Percentiles rank a stretch among this genome's conserved stretches.
Conservation (phyloP, 2,329 filamentous ascomycete genomes). For the Coleophoma crateriformis region DNA sequence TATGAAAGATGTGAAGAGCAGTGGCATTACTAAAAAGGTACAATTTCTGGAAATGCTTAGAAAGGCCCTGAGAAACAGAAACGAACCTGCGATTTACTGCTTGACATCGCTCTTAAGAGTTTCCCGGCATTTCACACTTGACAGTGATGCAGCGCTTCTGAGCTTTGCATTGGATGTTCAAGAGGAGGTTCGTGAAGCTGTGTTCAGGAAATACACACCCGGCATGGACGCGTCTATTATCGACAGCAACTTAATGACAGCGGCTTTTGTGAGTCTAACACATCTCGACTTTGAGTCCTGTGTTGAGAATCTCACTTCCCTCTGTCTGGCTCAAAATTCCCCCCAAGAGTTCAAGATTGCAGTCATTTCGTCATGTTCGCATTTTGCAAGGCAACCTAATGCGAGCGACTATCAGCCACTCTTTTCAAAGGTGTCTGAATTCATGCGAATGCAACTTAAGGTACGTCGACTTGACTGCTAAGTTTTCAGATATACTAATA, state of each 20-base stretch:
- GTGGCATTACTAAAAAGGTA: conserved; percentile 59
- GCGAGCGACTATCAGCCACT: conserved; percentile 46
- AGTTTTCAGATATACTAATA: conserved; percentile 1
- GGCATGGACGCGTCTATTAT: conserved; percentile 44
- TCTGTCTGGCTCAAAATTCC: conserved; percentile 50
- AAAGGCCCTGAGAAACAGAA: conserved; percentile 58
- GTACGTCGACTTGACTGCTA: conserved; percentile 29
- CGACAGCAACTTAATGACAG: conserved; percentile 60
- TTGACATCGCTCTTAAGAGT: conserved; percentile 57
- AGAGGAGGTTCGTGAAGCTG: conserved; percentile 60
- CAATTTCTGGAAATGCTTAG: conserved; percentile 57
- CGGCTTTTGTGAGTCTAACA: conserved; percentile 58
- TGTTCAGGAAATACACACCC: conserved; percentile 49
- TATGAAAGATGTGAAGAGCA: conserved; percentile 57
- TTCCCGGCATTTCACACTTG: conserved; percentile 56
- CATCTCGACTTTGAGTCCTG: conserved; percentile 56
- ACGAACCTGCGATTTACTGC: conserved; percentile 63
- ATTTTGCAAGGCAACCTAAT: conserved; percentile 51
- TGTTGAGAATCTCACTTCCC: conserved; percentile 49
- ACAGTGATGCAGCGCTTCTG: conserved; percentile 51
- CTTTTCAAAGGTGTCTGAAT: conserved; percentile 48
- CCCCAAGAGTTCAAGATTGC: conserved; percentile 58
- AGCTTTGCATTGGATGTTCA: conserved; percentile 67
- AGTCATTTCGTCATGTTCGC: conserved; percentile 55
- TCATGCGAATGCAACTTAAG: conserved; percentile 51